Percentiles rank a stretch among this genome's conserved stretches.
phyloP scores from a whole-genome alignment of 2,329 filamentous ascomycete species.

The Fusarium sambucinum region DNA sequence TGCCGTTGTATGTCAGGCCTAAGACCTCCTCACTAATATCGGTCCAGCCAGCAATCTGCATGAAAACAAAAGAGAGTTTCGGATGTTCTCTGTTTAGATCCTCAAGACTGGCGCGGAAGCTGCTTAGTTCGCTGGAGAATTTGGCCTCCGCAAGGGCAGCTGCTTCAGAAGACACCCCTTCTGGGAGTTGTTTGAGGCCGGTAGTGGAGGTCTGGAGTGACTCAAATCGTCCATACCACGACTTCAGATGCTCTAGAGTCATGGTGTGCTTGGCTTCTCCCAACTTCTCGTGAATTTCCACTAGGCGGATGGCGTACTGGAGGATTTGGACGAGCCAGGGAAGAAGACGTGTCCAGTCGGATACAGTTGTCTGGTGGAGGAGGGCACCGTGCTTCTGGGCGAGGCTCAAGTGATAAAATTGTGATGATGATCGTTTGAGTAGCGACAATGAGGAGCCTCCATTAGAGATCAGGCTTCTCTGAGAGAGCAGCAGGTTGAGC shows the following conservation, averaged over 20 bases:
- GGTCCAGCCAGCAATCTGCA: constrained; percentile 76
- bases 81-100: constrained; percentile 59
- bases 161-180: constrained; percentile 60
- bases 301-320: constrained; percentile 69
- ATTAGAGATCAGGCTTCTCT: constrained; percentile 65
- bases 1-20: constrained; percentile 12
- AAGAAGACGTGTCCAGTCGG: constrained; percentile 48
- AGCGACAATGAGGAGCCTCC: constrained; percentile 54
- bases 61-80: constrained; percentile 72
- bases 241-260: constrained; percentile 60
- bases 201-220: constrained; percentile 57
- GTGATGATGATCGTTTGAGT: constrained; percentile 55
- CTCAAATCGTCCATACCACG: constrained; percentile 64
- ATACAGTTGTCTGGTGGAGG: constrained; percentile 23
- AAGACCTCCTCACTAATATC: constrained; percentile 47
- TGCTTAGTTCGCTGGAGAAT: constrained; percentile 53
- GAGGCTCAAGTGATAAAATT: constrained; percentile 54
- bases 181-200: constrained; percentile 63
- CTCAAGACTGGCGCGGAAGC: constrained; percentile 58
- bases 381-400: constrained; percentile 44
- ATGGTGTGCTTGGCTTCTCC: constrained; percentile 63
- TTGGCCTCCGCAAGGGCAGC: constrained; percentile 52
- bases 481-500: constrained; percentile 72
- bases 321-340: constrained; percentile 79
- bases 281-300: constrained; percentile 75